Conservation (phyloP, 2,329 filamentous ascomycete genomes). For the Calonectria ilicicola region DNA sequence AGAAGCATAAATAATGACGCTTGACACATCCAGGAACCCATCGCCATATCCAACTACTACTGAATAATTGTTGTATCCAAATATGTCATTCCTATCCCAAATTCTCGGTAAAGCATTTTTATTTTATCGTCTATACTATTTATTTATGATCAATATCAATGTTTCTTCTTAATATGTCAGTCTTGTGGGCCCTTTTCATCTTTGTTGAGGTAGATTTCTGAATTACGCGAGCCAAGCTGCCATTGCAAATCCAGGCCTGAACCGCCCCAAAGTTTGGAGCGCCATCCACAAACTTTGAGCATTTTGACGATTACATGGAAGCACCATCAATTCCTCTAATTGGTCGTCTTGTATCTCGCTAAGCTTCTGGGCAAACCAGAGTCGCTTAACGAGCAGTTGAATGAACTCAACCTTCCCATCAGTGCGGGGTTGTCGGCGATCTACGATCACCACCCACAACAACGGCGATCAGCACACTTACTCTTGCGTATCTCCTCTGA, state of each 20-base stretch:
- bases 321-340: background rate
- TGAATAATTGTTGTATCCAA: background rate
- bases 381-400: background rate
- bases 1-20: background rate
- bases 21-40: background rate
- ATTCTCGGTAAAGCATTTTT: background rate
- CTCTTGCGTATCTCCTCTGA: background rate
- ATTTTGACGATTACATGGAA: background rate
- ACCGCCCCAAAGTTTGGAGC: background rate
- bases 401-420: background rate
- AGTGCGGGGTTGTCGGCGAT: conserved; percentile 7
- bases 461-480: conserved; percentile 3
- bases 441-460: background rate
- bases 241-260: background rate
- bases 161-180: background rate
- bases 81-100: background rate
- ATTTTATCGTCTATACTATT: background rate
- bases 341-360: background rate
- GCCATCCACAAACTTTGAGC: background rate
- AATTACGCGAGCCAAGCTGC: background rate
- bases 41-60: background rate
- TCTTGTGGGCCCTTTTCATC: background rate
- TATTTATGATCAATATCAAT: background rate
- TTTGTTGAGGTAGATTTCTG: background rate
- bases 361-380: background rate